These are phyloP conservation scores for Xylaria multiplex DNA, from an alignment of 2,329 filamentous ascomycete genomes.

Conservation along the genomic window DNA sequence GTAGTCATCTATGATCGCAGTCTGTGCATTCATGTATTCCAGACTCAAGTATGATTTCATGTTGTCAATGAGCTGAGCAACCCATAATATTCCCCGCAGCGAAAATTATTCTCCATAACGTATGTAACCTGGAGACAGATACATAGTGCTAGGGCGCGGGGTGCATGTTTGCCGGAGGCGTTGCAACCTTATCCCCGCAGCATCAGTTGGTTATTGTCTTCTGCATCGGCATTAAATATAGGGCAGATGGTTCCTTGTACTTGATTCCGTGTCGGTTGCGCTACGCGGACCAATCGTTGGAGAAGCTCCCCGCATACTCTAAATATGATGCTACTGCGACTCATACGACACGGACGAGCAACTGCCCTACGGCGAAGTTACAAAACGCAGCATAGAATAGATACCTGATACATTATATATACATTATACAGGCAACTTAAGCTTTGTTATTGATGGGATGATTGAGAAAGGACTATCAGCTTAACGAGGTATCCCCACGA, in stretches of 20 bases:
- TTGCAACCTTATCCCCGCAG: constrained; percentile 13
- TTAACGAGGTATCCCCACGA: not conserved
- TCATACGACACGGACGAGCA: not conserved
- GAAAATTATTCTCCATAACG: not conserved
- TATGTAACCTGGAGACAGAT: constrained; percentile 10
- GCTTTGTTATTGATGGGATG: not conserved
- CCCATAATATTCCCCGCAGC: constrained; percentile 2
- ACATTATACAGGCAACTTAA: not conserved
- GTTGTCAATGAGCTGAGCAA: not conserved
- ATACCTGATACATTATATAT: not conserved
- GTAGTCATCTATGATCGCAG: not conserved
- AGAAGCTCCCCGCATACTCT: not conserved
- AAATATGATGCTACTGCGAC: not conserved
- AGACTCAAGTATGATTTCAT: constrained; percentile 7
- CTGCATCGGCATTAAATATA: not conserved
- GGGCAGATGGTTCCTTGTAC: constrained; percentile 8
- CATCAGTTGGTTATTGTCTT: not conserved
- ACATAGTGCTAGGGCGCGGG: not conserved
- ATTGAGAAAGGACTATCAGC: not conserved
- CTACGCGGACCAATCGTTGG: not conserved
- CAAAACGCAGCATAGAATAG: not conserved
- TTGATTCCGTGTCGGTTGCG: not conserved
- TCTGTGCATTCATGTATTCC: not conserved
- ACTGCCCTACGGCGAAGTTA: not conserved
- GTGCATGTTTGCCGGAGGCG: constrained; percentile 9